Percentiles rank a stretch among this genome's conserved stretches.
Conservation (phyloP, 176 grass and related monocot genomes). For the Rhynchospora pubera region DNA sequence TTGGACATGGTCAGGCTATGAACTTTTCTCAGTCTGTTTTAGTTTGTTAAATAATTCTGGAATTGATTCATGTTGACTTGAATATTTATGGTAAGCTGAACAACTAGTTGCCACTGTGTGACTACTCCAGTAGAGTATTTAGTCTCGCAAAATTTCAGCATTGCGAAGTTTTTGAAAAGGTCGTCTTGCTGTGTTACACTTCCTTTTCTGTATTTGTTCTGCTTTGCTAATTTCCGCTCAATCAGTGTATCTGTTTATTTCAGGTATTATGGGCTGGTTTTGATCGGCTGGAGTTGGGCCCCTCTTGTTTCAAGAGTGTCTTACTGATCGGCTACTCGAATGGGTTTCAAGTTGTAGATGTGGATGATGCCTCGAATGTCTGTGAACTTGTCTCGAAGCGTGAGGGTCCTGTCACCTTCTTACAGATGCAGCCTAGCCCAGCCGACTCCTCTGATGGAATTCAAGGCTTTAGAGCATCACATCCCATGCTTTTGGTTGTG, state of each 20-base stretch:
- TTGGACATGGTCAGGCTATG: neutral
- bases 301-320: slow-evolving; percentile 85
- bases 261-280: slow-evolving; percentile 98
- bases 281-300: slow-evolving; percentile 70
- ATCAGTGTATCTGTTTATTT: slow-evolving; percentile 1
- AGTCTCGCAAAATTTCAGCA: neutral
- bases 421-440: slow-evolving; percentile 96
- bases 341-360: slow-evolving; percentile 99
- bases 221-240: neutral
- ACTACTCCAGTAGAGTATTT: neutral
- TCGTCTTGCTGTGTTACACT: neutral
- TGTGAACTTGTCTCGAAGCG: slow-evolving; percentile 94
- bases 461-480: slow-evolving; percentile 84
- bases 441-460: slow-evolving; percentile 29
- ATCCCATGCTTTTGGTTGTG: slow-evolving; percentile 97
- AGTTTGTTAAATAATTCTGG: neutral
- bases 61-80: neutral
- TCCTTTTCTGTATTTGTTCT: neutral
- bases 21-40: neutral
- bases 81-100: neutral
- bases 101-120: neutral
- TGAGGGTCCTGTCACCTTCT: slow-evolving; percentile 93
- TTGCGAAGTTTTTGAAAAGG: neutral
- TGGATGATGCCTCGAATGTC: slow-evolving; percentile 92
- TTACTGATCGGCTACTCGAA: slow-evolving; percentile 92